These are phyloP conservation scores for Amylostereum chailletii DNA, from an alignment of 1,284 basidiomycete species.

Conservation along the genomic window DNA sequence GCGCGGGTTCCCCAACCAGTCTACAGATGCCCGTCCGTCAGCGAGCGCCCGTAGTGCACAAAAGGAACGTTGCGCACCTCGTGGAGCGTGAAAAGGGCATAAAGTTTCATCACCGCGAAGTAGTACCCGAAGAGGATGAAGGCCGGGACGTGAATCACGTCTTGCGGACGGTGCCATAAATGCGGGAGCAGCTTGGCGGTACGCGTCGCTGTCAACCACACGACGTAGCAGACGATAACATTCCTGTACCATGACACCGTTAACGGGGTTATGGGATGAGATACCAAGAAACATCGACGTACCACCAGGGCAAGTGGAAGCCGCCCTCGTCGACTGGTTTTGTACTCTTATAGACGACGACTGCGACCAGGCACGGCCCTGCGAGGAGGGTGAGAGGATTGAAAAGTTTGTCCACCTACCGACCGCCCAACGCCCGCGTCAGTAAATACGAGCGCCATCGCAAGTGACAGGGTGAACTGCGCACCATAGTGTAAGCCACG, in stretches of 20 bases:
- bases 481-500: constrained; percentile 84
- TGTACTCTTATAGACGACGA: constrained; percentile 74
- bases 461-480: constrained; percentile 11
- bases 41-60: constrained; percentile 1
- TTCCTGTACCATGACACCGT: constrained; percentile 42
- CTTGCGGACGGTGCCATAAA: constrained; percentile 76
- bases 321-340: constrained; percentile 62
- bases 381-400: constrained; percentile 84
- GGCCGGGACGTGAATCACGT: constrained; percentile 86
- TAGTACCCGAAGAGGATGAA: constrained; percentile 88
- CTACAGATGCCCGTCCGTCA: constrained; percentile 22
- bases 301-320: constrained; percentile 88
- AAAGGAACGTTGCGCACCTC: constrained; percentile 36
- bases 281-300: constrained; percentile 22
- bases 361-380: constrained; percentile 71
- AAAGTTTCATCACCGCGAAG: constrained; percentile 83
- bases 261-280: neutral
- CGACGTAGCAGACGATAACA: constrained; percentile 64
- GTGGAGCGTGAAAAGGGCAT: constrained; percentile 76
- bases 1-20: constrained; percentile 89
- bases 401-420: constrained; percentile 80
- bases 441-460: constrained; percentile 2
- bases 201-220: constrained; percentile 78
- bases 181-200: constrained; percentile 85
- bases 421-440: neutral